These are phyloP conservation scores for Trichoderma simmonsii DNA, from an alignment of 2,329 filamentous ascomycete species.

Conservation along the genomic window DNA sequence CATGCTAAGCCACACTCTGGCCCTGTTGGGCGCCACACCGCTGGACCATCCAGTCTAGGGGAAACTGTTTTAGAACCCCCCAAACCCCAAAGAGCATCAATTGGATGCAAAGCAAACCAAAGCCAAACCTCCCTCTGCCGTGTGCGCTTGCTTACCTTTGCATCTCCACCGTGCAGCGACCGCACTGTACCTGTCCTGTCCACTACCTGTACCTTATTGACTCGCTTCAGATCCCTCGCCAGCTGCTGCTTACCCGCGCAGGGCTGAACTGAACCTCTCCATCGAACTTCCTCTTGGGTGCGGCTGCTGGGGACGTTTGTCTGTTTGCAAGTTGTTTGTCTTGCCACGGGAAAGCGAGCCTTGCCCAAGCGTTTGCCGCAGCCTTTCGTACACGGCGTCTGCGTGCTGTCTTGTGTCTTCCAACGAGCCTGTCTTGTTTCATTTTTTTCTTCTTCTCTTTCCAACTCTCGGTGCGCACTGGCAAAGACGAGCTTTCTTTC, in stretches of 20 bases:
- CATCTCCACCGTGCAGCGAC: conserved; percentile 10
- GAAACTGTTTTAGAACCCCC: not conserved
- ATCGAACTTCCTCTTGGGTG: conserved; percentile 3
- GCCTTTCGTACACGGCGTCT: not conserved
- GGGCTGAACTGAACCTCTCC: not conserved
- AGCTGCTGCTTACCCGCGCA: conserved; percentile 8
- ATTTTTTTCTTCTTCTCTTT: not conserved
- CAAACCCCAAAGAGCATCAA: not conserved
- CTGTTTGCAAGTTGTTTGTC: not conserved
- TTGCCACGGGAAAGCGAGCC: not conserved
- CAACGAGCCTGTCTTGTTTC: not conserved
- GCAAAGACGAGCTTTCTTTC: not conserved
- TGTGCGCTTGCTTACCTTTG: conserved; percentile 11
- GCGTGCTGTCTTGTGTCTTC: conserved; percentile 1
- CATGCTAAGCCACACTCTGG: not conserved
- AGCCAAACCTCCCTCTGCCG: conserved; percentile 12
- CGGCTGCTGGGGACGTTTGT: conserved; percentile 15
- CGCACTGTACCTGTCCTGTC: not conserved
- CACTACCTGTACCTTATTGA: not conserved
- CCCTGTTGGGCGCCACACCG: not conserved
- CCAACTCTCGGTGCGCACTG: not conserved
- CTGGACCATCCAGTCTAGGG: not conserved
- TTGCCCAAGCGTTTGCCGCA: conserved; percentile 7
- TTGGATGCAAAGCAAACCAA: not conserved
- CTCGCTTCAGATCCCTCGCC: not conserved